Evolutionary conservation across 2,329 filamentous ascomycete species (phyloP), one percentile per base, ranked within the genome.

Genomic region (Verticillium isaacii): DNA sequence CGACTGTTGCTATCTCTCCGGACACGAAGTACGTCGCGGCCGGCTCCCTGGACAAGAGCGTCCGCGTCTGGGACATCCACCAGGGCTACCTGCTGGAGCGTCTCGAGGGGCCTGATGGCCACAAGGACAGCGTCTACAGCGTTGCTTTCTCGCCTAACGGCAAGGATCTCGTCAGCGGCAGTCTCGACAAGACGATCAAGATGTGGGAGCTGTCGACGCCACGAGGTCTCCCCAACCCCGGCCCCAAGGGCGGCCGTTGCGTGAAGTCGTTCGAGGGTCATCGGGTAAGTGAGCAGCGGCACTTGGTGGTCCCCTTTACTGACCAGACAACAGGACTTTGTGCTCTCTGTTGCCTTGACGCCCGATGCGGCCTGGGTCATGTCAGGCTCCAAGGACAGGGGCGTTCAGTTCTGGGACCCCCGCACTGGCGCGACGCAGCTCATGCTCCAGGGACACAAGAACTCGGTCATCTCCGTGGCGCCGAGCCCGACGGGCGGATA

Each of bases 391-490:
- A 99, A 99, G 81, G 95, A 99, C 73, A 87, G 95, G 59, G 94
- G 95, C 57, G 95, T 99, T 25, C 95, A 98, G 74, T 98, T 99
- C 82, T 99, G 95, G 95, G 94, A 99, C 72, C 94, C 95, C 23
- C 86, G 89, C 70, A 97, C 93, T 23, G 95, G 94, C 39, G 89
- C 91, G 67, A 96, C 94, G 1, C 94, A 98, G 78, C 89, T 99
- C 74, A 98, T 98, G 95, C 85, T 99, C 65, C 95, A 98, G 77
- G 95, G 95, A 32, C 95, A 99, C 75, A 98, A 98, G 84, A 98
- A 98, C 78, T 97, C 92, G 12, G 95, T 99, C 69, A 98, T 98
- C 70, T 97, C 93, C 2, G 95, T 99, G 59, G 94, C 95, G 1
- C 95, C 95, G 25, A 96, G 93, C 76, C 95, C 95, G 17, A 88